A percentile compares a stretch with the other conserved stretches of the same genome.
Evolutionary conservation across 2,329 filamentous ascomycete species (phyloP).

Genomic region (Stenocarpella maydis): DNA sequence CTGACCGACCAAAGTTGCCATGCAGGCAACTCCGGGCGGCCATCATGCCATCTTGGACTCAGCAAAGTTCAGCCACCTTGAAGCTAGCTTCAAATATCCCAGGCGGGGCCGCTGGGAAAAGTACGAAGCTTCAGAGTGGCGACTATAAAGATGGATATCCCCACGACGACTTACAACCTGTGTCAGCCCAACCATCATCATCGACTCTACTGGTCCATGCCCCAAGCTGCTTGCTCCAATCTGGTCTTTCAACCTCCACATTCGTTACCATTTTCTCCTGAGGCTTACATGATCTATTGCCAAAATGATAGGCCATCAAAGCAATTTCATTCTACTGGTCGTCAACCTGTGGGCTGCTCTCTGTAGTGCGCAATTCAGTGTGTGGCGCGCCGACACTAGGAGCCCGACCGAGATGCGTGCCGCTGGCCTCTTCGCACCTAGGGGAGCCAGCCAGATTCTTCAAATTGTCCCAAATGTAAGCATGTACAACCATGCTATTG

Average conservation of each 20-base stretch:
- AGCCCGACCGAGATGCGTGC: slow-evolving; percentile 1
- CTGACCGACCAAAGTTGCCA: too few species aligned
- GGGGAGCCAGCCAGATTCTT: background rate
- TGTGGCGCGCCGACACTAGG: slow-evolving; percentile 13
- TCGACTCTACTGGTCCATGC: background rate
- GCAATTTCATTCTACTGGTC: background rate
- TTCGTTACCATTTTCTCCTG: background rate
- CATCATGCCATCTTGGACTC: background rate
- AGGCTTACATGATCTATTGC: background rate
- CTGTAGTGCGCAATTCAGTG: slow-evolving; percentile 3
- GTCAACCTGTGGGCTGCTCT: background rate
- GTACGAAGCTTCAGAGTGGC: background rate
- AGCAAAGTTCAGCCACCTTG: background rate
- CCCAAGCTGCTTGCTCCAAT: background rate
- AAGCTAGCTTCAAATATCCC: too few species aligned
- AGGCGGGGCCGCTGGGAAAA: too few species aligned
- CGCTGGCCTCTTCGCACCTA: slow-evolving; percentile 6
- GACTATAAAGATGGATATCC: background rate
- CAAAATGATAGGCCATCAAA: background rate
- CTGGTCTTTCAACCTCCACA: background rate
- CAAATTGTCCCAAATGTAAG: background rate
- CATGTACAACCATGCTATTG: slow-evolving; percentile 11
- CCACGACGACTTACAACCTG: too few species aligned
- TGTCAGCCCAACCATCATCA: background rate
- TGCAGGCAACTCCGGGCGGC: background rate